phyloP scores from a whole-genome alignment of 805 yeast species.

The Myxozyma neglecta region DNA sequence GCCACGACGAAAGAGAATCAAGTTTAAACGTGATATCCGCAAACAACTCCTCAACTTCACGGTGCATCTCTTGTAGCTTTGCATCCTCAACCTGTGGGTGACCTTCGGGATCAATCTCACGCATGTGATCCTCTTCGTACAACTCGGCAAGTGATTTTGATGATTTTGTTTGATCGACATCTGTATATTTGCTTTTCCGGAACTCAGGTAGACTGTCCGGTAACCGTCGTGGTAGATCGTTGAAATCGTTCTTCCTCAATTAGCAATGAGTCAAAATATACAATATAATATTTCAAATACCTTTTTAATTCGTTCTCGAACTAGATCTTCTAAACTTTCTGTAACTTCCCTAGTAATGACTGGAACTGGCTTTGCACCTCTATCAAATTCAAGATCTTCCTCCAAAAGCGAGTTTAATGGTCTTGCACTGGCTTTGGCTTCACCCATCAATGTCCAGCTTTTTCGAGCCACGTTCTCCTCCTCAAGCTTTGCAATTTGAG shows the following conservation, averaged over 20 bases:
- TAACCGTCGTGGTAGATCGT: conserved; percentile 76
- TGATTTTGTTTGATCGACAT: conserved; percentile 81
- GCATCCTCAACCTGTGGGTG: conserved; percentile 54
- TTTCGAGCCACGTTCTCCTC: conserved; percentile 86
- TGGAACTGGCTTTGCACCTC: conserved; percentile 94
- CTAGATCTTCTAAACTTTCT: conserved; percentile 82
- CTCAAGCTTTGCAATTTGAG: conserved; percentile 77
- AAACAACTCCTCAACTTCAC: conserved; percentile 70
- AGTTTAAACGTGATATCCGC: conserved; percentile 64
- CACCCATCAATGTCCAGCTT: conserved; percentile 94
- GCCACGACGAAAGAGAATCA: conserved; percentile 91
- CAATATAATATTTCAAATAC: conserved; percentile 28
- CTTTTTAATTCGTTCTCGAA: conserved; percentile 73
- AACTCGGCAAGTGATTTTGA: conserved; percentile 84
- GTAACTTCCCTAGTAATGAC: conserved; percentile 88
- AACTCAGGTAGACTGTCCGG: conserved; percentile 66
- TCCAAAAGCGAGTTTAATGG: conserved; percentile 81
- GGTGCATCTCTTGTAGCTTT: conserved; percentile 69
- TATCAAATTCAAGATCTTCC: conserved; percentile 83
- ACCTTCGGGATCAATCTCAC: conserved; percentile 44
- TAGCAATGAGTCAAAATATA: conserved; percentile 15
- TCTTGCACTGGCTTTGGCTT: conserved; percentile 75
- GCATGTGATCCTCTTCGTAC: conserved; percentile 77
- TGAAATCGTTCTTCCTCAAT: conserved; percentile 53
- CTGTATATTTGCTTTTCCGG: conserved; percentile 54